Evolutionary conservation across 352 stramenopile species (phyloP).

Genomic region (Elongisporangium undulatum): DNA sequence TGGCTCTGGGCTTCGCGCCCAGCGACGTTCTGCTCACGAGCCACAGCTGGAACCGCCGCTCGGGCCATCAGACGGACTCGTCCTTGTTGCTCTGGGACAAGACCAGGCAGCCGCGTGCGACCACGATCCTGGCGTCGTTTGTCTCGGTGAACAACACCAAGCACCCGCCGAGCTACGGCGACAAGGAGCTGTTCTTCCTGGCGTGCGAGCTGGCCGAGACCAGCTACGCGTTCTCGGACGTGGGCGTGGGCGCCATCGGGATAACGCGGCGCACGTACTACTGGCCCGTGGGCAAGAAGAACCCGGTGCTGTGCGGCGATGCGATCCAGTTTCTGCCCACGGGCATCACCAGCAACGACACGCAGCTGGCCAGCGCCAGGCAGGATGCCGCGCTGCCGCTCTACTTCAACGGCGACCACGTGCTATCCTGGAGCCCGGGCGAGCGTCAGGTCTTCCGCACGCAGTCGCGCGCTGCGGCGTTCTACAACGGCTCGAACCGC

Average conservation of each 20-base stretch:
- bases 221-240: constrained; percentile 24
- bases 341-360: background rate
- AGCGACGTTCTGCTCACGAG: constrained; percentile 18
- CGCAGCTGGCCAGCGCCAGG: constrained; percentile 1
- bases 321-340: constrained; percentile 20
- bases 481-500: constrained; percentile 28
- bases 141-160: constrained; percentile 7
- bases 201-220: constrained; percentile 30
- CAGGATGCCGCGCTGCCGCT: background rate
- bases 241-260: constrained; percentile 21
- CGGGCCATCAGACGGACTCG: constrained; percentile 28
- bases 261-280: constrained; percentile 2
- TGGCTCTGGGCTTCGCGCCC: constrained; percentile 7
- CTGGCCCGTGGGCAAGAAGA: background rate
- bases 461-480: constrained; percentile 17
- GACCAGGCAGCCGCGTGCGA: constrained; percentile 20
- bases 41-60: constrained; percentile 17
- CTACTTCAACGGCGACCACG: constrained; percentile 9
- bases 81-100: constrained; percentile 34
- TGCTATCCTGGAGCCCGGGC: constrained; percentile 16
- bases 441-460: constrained; percentile 25
- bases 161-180: constrained; percentile 12
- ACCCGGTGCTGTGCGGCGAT: constrained; percentile 20
- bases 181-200: constrained; percentile 42
- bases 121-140: constrained; percentile 26